These are phyloP conservation scores for Sextonia rubra DNA, from an alignment of 164 flowering plant genomes.

Conservation along the genomic window DNA sequence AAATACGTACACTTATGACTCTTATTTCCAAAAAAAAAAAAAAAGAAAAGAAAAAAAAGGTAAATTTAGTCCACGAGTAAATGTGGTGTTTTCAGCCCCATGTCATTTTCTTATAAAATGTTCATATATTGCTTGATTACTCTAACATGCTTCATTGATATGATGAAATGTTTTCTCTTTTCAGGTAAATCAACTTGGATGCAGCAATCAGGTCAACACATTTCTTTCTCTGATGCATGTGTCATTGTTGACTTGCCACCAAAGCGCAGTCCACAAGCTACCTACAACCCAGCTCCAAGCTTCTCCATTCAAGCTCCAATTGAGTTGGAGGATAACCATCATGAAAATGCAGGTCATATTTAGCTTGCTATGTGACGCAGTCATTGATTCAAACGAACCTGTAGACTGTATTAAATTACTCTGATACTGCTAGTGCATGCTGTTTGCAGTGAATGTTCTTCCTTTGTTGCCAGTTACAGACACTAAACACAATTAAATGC, in stretches of 20 bases:
- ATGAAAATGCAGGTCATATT: background rate
- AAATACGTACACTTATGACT: too few relatives aligned
- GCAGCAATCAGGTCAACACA: background rate
- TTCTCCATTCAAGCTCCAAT: background rate
- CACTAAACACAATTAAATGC: too few relatives aligned
- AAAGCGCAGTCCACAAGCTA: background rate
- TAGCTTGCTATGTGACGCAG: background rate
- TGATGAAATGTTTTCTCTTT: slow-evolving; percentile 6
- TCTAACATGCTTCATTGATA: background rate
- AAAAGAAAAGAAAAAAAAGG: too few relatives aligned
- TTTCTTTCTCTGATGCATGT: background rate
- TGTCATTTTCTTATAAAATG: background rate
- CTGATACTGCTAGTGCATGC: too few relatives aligned
- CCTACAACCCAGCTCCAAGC: background rate
- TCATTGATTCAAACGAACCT: too few relatives aligned
- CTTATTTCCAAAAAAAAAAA: too few relatives aligned
- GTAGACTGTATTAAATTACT: too few relatives aligned
- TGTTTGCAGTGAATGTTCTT: too few relatives aligned
- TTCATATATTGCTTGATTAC: background rate
- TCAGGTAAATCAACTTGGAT: slow-evolving; percentile 24
- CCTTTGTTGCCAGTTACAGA: too few relatives aligned
- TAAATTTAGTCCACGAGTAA: too few relatives aligned
- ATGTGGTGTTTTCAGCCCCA: too few relatives aligned
- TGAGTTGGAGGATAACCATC: background rate
- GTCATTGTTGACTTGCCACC: background rate